These are phyloP conservation scores for Russula lepida DNA, from an alignment of 768 basidiomycete genomes.

Conservation along the genomic window DNA sequence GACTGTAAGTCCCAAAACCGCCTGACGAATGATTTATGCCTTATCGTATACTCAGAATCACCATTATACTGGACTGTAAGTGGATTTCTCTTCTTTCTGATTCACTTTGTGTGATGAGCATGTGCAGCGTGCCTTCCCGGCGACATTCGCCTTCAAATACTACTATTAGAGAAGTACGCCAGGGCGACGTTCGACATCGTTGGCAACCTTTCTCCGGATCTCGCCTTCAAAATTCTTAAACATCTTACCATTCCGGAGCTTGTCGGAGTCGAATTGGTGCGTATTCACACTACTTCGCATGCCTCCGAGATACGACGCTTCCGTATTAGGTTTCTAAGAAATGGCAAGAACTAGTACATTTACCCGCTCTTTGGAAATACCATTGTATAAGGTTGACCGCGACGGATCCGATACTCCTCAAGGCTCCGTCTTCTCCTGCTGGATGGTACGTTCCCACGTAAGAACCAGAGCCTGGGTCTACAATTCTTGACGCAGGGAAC, in stretches of 20 bases:
- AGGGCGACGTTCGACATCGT: slow-evolving; percentile 78
- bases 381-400: slow-evolving; percentile 68
- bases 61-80: slow-evolving; percentile 55
- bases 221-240: slow-evolving; percentile 57
- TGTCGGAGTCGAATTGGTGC: slow-evolving; percentile 47
- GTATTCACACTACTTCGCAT: slow-evolving; percentile 18
- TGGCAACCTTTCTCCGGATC: slow-evolving; percentile 55
- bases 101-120: slow-evolving; percentile 6
- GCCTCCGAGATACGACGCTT: neutral
- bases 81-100: slow-evolving; percentile 1
- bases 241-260: slow-evolving; percentile 52
- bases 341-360: slow-evolving; percentile 40
- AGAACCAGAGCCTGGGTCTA: neutral
- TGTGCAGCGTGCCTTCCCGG: slow-evolving; percentile 66
- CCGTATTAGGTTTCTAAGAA: slow-evolving; percentile 35
- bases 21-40: slow-evolving; percentile 11
- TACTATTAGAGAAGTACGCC: slow-evolving; percentile 76
- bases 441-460: slow-evolving; percentile 51
- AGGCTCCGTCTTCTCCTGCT: slow-evolving; percentile 51
- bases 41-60: slow-evolving; percentile 35
- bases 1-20: slow-evolving; percentile 45
- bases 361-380: slow-evolving; percentile 68
- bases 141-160: slow-evolving; percentile 77
- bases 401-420: slow-evolving; percentile 60
- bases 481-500: slow-evolving; percentile 34